These are phyloP conservation scores for Kwoniella shandongensis DNA, from an alignment of 768 basidiomycete species.

Conservation along the genomic window DNA sequence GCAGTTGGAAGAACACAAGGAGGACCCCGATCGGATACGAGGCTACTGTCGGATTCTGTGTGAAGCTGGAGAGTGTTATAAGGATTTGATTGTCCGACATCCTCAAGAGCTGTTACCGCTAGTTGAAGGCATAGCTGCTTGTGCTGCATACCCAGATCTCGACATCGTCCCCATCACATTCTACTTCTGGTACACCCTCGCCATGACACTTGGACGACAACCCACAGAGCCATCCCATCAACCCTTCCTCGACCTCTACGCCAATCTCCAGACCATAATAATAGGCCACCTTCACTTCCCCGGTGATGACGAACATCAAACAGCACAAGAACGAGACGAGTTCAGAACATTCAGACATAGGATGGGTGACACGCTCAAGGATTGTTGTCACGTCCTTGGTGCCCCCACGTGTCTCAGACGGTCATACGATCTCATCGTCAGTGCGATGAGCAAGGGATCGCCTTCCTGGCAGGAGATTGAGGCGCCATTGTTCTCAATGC, in stretches of 20 bases:
- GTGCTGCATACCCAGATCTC: conserved; percentile 86
- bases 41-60: conserved; percentile 88
- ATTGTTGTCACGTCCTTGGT: conserved; percentile 92
- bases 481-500: conserved; percentile 93
- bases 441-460: conserved; percentile 64
- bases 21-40: conserved; percentile 81
- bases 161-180: conserved; percentile 98
- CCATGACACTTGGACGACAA: conserved; percentile 79
- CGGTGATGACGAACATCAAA: conserved; percentile 61
- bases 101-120: conserved; percentile 91
- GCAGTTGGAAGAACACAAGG: conserved; percentile 59
- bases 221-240: conserved; percentile 52
- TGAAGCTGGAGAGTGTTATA: conserved; percentile 98
- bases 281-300: conserved; percentile 92
- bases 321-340: conserved; percentile 83
- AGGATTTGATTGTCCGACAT: conserved; percentile 80
- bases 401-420: conserved; percentile 77
- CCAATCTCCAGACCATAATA: conserved; percentile 76
- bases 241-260: conserved; percentile 80
- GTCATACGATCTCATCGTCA: conserved; percentile 75
- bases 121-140: conserved; percentile 89
- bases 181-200: conserved; percentile 96
- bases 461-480: conserved; percentile 95
- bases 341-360: conserved; percentile 95
- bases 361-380: conserved; percentile 98